phyloP scores from a whole-genome alignment of 2,329 filamentous ascomycete genomes.

The Ascochyta koolunga region DNA sequence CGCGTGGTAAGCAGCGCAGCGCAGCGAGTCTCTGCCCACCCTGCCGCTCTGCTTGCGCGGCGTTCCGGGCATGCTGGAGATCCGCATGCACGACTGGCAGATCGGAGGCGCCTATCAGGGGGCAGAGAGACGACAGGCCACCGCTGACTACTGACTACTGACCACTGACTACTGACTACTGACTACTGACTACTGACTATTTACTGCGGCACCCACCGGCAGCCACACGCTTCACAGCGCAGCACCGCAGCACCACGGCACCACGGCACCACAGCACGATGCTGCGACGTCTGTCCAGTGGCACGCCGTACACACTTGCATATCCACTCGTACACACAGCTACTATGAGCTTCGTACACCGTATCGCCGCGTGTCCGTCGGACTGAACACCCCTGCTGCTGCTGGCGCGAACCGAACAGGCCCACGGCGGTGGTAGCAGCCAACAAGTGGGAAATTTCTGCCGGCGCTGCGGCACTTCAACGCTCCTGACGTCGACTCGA shows the following conservation, averaged over 20 bases:
- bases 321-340: not conserved
- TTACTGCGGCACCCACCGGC: not conserved
- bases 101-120: slow-evolving; percentile 18
- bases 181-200: too few species aligned
- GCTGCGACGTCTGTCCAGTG: not conserved
- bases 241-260: too few species aligned
- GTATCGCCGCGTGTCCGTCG: not conserved
- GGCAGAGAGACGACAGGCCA: slow-evolving; percentile 9
- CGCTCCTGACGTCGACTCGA: slow-evolving; percentile 35
- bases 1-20: slow-evolving; percentile 9
- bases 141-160: too few species aligned
- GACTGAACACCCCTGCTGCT: slow-evolving; percentile 1
- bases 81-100: slow-evolving; percentile 18
- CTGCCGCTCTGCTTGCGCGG: slow-evolving; percentile 17
- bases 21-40: not conserved
- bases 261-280: not conserved
- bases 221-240: not conserved
- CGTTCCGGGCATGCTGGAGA: slow-evolving; percentile 18
- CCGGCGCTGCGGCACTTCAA: slow-evolving; percentile 21
- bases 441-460: slow-evolving; percentile 24
- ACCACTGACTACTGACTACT: too few species aligned
- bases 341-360: not conserved
- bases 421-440: slow-evolving; percentile 9
- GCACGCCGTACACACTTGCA: not conserved
- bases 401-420: slow-evolving; percentile 27